Evolutionary conservation across 139 green algal species (phyloP).

Genomic region (Chlamydomonas sp.): DNA sequence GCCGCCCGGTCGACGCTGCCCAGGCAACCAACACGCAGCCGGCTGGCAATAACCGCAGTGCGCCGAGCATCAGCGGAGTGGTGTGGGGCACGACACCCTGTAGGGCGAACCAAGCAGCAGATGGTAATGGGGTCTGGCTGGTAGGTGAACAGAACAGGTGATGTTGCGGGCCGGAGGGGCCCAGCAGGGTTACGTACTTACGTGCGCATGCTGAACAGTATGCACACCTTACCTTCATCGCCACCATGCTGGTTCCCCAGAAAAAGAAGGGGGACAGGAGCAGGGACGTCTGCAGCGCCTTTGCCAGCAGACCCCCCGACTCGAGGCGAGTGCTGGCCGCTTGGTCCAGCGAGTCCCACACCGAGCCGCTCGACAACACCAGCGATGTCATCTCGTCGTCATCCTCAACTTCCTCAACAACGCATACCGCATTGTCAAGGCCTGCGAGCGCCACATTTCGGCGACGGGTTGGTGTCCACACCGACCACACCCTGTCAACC

Average conservation of each 20-base stretch:
- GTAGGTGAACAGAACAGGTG: neutral
- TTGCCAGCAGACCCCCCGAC: neutral
- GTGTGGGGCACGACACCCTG: conserved; percentile 66
- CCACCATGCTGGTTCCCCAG: conserved; percentile 96
- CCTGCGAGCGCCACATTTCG: too few relatives aligned
- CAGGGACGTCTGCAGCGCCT: conserved; percentile 55
- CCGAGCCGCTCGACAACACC: too few relatives aligned
- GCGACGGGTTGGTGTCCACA: too few relatives aligned
- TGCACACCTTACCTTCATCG: conserved; percentile 81
- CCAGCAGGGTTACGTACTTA: neutral
- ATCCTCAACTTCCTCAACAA: too few relatives aligned
- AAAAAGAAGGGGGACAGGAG: conserved; percentile 97
- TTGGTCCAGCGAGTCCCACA: too few relatives aligned
- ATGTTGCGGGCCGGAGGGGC: neutral
- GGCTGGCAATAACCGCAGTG: conserved; percentile 90
- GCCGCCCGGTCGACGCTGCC: conserved; percentile 70
- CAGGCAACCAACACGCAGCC: conserved; percentile 87
- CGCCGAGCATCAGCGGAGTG: conserved; percentile 89
- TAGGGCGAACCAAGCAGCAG: neutral
- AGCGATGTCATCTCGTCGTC: too few relatives aligned
- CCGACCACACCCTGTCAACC: too few relatives aligned
- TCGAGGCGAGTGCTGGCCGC: too few relatives aligned
- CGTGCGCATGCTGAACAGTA: neutral
- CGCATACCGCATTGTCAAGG: too few relatives aligned
- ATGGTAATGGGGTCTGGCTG: neutral